A percentile compares a stretch with the other conserved stretches of the same genome.
Conservation (phyloP, 495 filamentous ascomycete species). For the Penicillium pulvis region DNA sequence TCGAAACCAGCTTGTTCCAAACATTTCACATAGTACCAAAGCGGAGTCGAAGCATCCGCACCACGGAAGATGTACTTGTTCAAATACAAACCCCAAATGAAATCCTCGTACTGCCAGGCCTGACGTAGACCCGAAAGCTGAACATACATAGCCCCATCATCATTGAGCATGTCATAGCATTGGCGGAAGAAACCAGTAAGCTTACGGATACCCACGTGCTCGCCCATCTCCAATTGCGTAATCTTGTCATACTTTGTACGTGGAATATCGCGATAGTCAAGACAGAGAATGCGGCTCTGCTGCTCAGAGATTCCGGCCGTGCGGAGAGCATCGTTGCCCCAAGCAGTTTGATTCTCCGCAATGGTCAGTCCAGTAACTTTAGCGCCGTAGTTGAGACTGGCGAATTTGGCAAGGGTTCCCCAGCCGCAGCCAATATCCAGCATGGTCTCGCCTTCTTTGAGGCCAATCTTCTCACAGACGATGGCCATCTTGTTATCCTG, state of each 20-base stretch:
- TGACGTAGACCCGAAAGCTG: conserved; percentile 83
- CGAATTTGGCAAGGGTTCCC: conserved; percentile 82
- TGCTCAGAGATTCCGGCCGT: conserved; percentile 55
- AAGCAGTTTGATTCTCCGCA: conserved; percentile 78
- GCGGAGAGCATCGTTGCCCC: conserved; percentile 63
- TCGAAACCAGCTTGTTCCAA: conserved; percentile 76
- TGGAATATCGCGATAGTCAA: conserved; percentile 78
- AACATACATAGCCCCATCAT: conserved; percentile 82
- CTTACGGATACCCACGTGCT: conserved; percentile 83
- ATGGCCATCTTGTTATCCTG: conserved; percentile 88
- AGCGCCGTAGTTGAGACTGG: conserved; percentile 76
- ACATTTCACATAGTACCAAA: conserved; percentile 68
- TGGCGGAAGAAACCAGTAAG: conserved; percentile 69
- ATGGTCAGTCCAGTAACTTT: conserved; percentile 79
- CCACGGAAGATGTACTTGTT: conserved; percentile 93
- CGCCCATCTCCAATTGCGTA: conserved; percentile 86
- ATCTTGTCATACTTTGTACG: conserved; percentile 77
- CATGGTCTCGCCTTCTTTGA: conserved; percentile 69
- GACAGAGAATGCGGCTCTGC: conserved; percentile 63
- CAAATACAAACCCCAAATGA: conserved; percentile 88
- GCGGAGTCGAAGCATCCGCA: conserved; percentile 80
- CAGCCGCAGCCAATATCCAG: conserved; percentile 88
- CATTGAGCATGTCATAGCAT: conserved; percentile 82
- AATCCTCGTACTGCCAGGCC: conserved; percentile 86
- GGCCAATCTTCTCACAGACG: conserved; percentile 82